A percentile compares a stretch with the other conserved stretches of the same genome.
phyloP scores from a whole-genome alignment of 2,329 filamentous ascomycete species.

The Colletotrichum sp. region DNA sequence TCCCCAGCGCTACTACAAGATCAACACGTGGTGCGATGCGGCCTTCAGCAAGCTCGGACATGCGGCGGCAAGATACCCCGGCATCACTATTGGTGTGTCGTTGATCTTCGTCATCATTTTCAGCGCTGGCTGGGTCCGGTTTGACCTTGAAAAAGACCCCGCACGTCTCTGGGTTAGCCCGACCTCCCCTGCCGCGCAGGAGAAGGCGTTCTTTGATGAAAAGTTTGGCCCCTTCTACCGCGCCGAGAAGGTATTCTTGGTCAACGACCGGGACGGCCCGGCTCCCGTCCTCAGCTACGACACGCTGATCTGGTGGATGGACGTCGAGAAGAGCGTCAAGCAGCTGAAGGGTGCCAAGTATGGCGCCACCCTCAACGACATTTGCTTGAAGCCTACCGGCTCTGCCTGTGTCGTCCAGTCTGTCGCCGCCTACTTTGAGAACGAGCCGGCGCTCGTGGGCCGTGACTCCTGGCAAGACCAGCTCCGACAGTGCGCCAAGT shows the following conservation, averaged over 20 bases:
- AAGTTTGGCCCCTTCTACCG: constrained; percentile 97
- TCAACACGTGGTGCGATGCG: constrained; percentile 84
- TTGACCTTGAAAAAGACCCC: constrained; percentile 89
- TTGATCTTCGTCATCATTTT: constrained; percentile 78
- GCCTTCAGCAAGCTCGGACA: constrained; percentile 84
- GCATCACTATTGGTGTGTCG: constrained; percentile 78
- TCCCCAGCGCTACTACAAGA: constrained; percentile 77
- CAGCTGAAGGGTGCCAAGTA: constrained; percentile 73
- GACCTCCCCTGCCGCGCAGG: constrained; percentile 84
- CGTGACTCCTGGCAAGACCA: constrained; percentile 74
- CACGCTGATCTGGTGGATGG: constrained; percentile 92
- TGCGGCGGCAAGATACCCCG: constrained; percentile 81
- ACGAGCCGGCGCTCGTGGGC: constrained; percentile 66
- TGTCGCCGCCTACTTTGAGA: constrained; percentile 85
- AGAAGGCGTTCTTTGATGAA: constrained; percentile 91
- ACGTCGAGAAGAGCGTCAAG: constrained; percentile 79
- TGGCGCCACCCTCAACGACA: constrained; percentile 75
- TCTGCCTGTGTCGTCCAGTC: constrained; percentile 93
- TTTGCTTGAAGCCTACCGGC: constrained; percentile 94
- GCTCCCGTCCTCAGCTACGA: constrained; percentile 88
- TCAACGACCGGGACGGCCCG: constrained; percentile 80
- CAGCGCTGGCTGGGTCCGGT: constrained; percentile 87
- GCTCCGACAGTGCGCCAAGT: constrained; percentile 75
- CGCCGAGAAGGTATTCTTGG: constrained; percentile 89
- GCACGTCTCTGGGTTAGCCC: constrained; percentile 97